Evolutionary conservation across 2,329 filamentous ascomycete species (phyloP), one percentile per base, ranked within the genome.

Genomic region (Cercospora sp.): DNA sequence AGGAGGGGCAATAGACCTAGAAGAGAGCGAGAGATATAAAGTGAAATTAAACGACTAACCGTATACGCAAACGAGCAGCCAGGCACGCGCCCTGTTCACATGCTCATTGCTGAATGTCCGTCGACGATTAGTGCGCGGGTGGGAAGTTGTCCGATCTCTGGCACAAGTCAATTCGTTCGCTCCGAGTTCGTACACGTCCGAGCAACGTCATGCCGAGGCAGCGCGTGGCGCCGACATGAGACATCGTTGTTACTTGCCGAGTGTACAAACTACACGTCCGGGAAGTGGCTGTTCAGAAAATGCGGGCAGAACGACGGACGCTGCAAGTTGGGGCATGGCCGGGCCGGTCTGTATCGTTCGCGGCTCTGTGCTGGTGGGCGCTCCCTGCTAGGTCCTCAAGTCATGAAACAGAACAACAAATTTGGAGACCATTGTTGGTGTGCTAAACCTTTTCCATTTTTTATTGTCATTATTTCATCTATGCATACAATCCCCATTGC

Each of bases 391-490:
- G 36, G 1, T 8, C 3, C 36, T 42, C 36, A n/a, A n/a, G 36
- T n/a, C 16, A 42, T n/a, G 48, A 28, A 28, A 8, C 13, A 16
- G 12, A 55, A 26, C 23, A 30, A 28, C 10, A 1, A 26, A 28
- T 55, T 8, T 2, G 48, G 16, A 12, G 48, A n/a, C 23, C 10
- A 16, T n/a, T n/a, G 13, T 55, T 28, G 48, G 23, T 55, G 55
- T 59, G 55, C 55, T 20, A 59, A 59, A 18, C 31, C 51, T 28
- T 42, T 64, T 45, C 18, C 48, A 18, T 42, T 64, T 58, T 58
- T 64, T 45, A 16, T 36, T 12, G 31, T 67, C 65, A 57, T 67
- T 61, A 45, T 67, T 36, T 57, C 61, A 23, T 67, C 61, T 67
- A 61, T 67, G 42, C 60, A 28, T 67, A 67, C 62, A 59, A 36